These are phyloP conservation scores for Saccharomycopsis sp. DNA, from an alignment of 805 yeast genomes.

Conservation along the genomic window DNA sequence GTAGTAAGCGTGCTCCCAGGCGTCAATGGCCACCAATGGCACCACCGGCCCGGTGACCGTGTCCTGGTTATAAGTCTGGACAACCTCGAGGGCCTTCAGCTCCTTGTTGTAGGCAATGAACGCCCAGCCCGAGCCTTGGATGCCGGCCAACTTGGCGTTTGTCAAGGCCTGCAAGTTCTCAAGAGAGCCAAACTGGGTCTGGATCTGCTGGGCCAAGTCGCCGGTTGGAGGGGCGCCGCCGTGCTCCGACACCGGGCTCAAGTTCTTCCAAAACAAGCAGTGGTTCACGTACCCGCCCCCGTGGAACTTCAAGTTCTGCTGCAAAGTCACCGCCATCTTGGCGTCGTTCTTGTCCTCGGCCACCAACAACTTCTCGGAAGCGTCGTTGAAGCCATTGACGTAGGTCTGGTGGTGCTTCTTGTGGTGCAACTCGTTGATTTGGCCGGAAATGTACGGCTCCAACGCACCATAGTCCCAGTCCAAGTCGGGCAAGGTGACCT, in stretches of 20 bases:
- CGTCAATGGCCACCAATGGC: conserved; percentile 84
- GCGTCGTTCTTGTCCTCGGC: conserved; percentile 53
- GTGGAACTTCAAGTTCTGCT: conserved; percentile 76
- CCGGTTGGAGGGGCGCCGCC: conserved; percentile 66
- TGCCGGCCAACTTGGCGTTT: conserved; percentile 68
- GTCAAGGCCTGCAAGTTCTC: conserved; percentile 58
- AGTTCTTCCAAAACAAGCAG: conserved; percentile 76
- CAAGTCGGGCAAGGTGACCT: conserved; percentile 70
- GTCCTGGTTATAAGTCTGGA: conserved; percentile 81
- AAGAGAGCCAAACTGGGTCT: conserved; percentile 58
- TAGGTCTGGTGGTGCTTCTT: conserved; percentile 89
- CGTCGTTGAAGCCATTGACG: conserved; percentile 75
- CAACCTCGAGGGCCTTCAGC: conserved; percentile 67
- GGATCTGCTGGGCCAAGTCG: conserved; percentile 49
- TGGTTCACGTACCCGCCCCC: conserved; percentile 91
- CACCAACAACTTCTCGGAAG: conserved; percentile 62
- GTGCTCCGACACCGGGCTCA: conserved; percentile 64
- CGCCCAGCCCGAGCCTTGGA: conserved; percentile 96
- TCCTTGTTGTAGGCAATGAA: conserved; percentile 76
- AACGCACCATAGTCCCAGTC: conserved; percentile 78
- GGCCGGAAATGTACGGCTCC: conserved; percentile 80
- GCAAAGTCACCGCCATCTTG: conserved; percentile 48
- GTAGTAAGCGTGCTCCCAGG: conserved; percentile 97
- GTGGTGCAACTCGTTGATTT: conserved; percentile 81
- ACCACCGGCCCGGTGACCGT: conserved; percentile 58